These are phyloP conservation scores for Staphylotrichum longicolle DNA, from an alignment of 495 filamentous ascomycete genomes.

Conservation along the genomic window DNA sequence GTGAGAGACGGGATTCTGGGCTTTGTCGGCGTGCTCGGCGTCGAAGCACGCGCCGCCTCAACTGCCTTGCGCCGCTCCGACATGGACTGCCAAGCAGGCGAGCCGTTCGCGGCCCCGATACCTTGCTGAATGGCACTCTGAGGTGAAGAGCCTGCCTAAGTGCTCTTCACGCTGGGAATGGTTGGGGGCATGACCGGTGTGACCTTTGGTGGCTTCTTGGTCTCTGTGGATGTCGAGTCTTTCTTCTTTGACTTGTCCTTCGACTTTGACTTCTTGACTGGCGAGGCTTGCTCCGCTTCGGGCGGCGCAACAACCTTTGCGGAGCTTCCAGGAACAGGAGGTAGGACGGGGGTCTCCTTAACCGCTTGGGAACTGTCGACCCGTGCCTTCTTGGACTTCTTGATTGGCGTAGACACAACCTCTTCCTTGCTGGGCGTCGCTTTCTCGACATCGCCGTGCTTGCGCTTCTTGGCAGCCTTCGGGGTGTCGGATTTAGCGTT, in stretches of 20 bases:
- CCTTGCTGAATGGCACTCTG: constrained; percentile 3
- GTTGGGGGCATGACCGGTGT: constrained; percentile 41
- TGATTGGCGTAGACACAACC: constrained; percentile 19
- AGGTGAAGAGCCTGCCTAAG: constrained; percentile 25
- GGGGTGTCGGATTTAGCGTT: constrained; percentile 20
- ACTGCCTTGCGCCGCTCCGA: constrained; percentile 13
- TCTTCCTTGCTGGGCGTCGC: constrained; percentile 31
- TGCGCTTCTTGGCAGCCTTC: constrained; percentile 45
- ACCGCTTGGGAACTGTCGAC: constrained; percentile 17
- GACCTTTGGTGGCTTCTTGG: constrained; percentile 28
- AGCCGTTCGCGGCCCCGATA: neutral
- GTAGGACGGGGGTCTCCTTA: constrained; percentile 34
- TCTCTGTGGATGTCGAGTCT: neutral
- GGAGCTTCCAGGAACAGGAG: constrained; percentile 19
- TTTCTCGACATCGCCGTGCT: constrained; percentile 41
- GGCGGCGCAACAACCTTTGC: neutral
- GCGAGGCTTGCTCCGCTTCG: neutral
- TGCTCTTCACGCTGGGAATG: constrained; percentile 35
- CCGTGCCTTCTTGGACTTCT: constrained; percentile 35
- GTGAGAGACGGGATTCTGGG: constrained; percentile 1
- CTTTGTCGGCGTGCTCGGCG: constrained; percentile 11
- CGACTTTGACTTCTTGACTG: constrained; percentile 21
- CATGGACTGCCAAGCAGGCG: constrained; percentile 19
- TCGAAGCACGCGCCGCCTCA: neutral
- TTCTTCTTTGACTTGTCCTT: constrained; percentile 26